A percentile compares a stretch with the other conserved stretches of the same genome.
Evolutionary conservation across 192 early-diverging fungal genomes (phyloP).

Genomic region (Podila verticillata): DNA sequence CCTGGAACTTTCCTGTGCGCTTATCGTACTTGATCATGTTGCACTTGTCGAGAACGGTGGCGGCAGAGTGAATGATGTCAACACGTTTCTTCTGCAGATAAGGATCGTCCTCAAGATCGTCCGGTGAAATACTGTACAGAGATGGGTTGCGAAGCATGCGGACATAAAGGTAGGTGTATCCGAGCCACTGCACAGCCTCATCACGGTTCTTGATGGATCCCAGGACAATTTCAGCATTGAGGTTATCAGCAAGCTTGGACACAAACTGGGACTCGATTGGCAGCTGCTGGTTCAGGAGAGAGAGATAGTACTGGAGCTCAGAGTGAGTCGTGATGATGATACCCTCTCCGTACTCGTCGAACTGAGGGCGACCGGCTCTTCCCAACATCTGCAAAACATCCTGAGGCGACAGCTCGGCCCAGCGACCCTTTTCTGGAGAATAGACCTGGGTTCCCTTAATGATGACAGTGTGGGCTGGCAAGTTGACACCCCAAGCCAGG

Average conservation of each 20-base stretch:
- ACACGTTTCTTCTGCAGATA: conserved; percentile 85
- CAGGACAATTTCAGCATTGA: conserved; percentile 97
- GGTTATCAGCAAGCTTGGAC: conserved; percentile 83
- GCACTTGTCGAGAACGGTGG: conserved; percentile 87
- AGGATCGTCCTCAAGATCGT: conserved; percentile 80
- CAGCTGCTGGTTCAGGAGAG: conserved; percentile 93
- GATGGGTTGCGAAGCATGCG: conserved; percentile 93
- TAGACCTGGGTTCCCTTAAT: conserved; percentile 99
- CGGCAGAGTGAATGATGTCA: conserved; percentile 91
- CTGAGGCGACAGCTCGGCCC: conserved; percentile 95
- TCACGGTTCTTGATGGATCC: conserved; percentile 92
- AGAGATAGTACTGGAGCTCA: conserved; percentile 96
- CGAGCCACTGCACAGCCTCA: conserved; percentile 96
- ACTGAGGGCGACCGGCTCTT: conserved; percentile 96
- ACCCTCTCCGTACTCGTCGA: conserved; percentile 94
- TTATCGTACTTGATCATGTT: conserved; percentile 96
- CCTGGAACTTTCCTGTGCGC: conserved; percentile 86
- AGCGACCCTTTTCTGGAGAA: conserved; percentile 92
- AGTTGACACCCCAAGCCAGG: conserved; percentile 98
- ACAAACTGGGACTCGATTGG: conserved; percentile 98
- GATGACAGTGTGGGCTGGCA: conserved; percentile 97
- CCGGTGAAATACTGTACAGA: conserved; percentile 81
- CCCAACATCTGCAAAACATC: conserved; percentile 99
- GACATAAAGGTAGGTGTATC: conserved; percentile 95
- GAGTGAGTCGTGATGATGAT: conserved; percentile 94